Base-by-base conservation (phyloP, 306 rosid species). In the Fragaria iinumae region DNA sequence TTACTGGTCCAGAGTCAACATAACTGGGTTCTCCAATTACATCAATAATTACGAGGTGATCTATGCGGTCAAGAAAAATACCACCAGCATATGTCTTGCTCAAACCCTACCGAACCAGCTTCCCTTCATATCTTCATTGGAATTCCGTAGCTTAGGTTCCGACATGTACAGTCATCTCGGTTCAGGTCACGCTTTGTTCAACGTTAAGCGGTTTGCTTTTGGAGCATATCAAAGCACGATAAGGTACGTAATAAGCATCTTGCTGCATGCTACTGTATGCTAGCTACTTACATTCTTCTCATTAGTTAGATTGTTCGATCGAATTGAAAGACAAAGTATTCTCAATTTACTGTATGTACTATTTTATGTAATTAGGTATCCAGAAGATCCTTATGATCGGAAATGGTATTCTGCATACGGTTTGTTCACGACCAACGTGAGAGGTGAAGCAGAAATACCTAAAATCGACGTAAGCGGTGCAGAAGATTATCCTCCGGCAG, bases 71-170 rank as follows among this genome's bases (percentile, higher is more conserved):
- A 83, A 75, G 59, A 79, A 59, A 29, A 88, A 79, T 11, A 39
- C 71, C 43, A 88, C 91, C 6, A 79, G 81, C 73, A 79, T 85
- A 56, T 88, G 91, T 74, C 84, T 88, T 74, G 77, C 84, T 73
- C 89, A 77, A 85, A 81, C 82, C 57, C 64, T 45, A 48, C 68
- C 89, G 53, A 41, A 76, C 1, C 76, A 85, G n/a, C 0, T 80
- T 50, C 91, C 91, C 9, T 85, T 88, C 66, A 81, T 88, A 76
- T 75, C 87, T 32, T 38, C 87, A 18, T 81, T 88, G 41, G 91
- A 83, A 81, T 17, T 88, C 18, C 71, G 89, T 2, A 85, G 86
- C 79, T 81, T 85, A 77, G 87, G 77, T 50, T 67, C 83, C 52
- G 55, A 60, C 25, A 79, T 88, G 87, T 88, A 88, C 65, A 67